A percentile compares a stretch with the other conserved stretches of the same genome.
These are phyloP conservation scores for Blastobotrys illinoisensis DNA, from an alignment of 1,139 yeast genomes.

Conservation along the genomic window DNA sequence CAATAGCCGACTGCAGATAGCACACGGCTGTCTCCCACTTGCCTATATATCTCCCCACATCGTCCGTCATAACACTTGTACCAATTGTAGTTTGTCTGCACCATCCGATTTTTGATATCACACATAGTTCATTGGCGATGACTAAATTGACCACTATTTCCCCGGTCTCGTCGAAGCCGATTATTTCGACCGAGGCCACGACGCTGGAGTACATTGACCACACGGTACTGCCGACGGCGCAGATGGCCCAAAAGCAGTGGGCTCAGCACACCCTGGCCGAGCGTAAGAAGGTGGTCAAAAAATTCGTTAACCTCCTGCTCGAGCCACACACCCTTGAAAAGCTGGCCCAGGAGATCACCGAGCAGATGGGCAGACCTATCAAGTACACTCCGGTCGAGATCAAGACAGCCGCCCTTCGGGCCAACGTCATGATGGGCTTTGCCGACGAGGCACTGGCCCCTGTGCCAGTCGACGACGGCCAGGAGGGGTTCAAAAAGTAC, in stretches of 20 bases:
- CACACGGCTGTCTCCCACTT: no score
- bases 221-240: constrained; percentile 24
- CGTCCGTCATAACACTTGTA: not conserved
- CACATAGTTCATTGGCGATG: constrained; percentile 10
- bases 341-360: constrained; percentile 31
- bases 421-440: constrained; percentile 26
- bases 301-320: constrained; percentile 28
- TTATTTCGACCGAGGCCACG: constrained; percentile 28
- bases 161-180: constrained; percentile 29
- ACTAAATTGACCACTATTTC: constrained; percentile 29
- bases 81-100: no score
- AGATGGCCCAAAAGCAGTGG: constrained; percentile 31
- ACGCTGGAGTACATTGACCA: constrained; percentile 24
- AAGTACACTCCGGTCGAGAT: constrained; percentile 33
- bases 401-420: constrained; percentile 32
- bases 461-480: constrained; percentile 27
- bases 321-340: constrained; percentile 23
- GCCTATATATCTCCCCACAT: not conserved
- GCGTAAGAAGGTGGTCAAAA: constrained; percentile 29
- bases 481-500: constrained; percentile 38
- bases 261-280: constrained; percentile 23
- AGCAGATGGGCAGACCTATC: constrained; percentile 37
- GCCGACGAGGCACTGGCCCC: constrained; percentile 34
- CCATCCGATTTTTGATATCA: not conserved
- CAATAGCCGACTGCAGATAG: no score